phyloP scores from a whole-genome alignment of 441 rosid species.

The Populus hybrid region DNA sequence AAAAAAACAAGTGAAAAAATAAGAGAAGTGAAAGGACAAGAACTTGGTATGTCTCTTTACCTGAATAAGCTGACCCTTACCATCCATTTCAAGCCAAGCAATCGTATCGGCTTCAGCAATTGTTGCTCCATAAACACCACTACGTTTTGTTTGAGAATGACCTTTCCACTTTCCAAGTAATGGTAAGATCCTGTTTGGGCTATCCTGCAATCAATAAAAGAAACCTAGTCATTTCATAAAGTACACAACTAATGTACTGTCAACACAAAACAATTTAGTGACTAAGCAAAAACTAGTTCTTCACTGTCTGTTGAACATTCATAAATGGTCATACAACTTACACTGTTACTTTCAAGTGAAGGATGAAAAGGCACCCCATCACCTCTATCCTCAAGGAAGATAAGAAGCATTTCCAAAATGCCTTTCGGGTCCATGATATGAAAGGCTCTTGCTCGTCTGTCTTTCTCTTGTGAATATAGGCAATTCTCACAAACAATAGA shows the following conservation, averaged over 20 bases:
- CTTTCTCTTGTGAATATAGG: slow-evolving; percentile 63
- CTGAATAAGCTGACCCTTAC: slow-evolving; percentile 60
- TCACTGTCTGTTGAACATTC: not conserved
- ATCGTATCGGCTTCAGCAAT: slow-evolving; percentile 61
- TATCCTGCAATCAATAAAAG: slow-evolving; percentile 39
- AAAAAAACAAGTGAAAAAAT: not conserved
- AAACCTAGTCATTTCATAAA: not conserved
- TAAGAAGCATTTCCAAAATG: slow-evolving; percentile 69
- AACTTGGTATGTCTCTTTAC: slow-evolving; percentile 31
- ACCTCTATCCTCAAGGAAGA: slow-evolving; percentile 81
- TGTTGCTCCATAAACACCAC: slow-evolving; percentile 90
- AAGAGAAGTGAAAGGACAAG: not conserved
- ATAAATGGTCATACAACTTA: slow-evolving; percentile 21
- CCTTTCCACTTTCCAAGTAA: slow-evolving; percentile 96
- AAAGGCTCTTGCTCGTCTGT: slow-evolving; percentile 79
- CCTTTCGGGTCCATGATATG: slow-evolving; percentile 90
- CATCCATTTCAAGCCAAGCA: slow-evolving; percentile 26
- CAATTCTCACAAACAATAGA: slow-evolving; percentile 86
- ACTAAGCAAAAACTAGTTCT: not conserved
- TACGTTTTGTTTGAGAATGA: slow-evolving; percentile 70
- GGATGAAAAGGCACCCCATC: slow-evolving; percentile 40
- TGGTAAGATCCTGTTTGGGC: slow-evolving; percentile 42
- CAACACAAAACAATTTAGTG: not conserved
- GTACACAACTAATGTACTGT: not conserved
- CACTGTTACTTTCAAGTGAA: slow-evolving; percentile 41